Percentiles rank a stretch among this genome's conserved stretches.
These are phyloP conservation scores for Alisma plantagoaquatica DNA, from an alignment of 106 monocot species.

Conservation along the genomic window DNA sequence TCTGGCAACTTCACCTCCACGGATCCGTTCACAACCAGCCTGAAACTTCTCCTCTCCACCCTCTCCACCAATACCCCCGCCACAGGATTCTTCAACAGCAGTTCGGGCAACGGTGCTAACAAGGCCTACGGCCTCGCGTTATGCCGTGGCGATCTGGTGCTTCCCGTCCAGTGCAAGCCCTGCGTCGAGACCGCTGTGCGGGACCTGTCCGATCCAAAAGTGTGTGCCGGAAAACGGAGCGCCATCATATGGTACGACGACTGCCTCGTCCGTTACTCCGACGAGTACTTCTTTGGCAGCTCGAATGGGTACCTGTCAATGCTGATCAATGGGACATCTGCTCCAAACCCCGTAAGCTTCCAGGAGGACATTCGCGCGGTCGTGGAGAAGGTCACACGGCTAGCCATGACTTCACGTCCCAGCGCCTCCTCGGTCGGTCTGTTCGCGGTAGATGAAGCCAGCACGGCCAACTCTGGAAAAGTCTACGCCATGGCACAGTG, in stretches of 20 bases:
- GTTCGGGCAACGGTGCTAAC: not conserved
- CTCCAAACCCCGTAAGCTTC: no score
- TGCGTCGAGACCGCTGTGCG: not conserved
- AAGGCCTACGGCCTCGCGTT: conserved; percentile 2
- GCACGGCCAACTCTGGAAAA: no score
- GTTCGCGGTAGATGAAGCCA: no score
- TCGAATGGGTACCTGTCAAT: not conserved
- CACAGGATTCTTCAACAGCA: not conserved
- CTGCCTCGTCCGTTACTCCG: no score
- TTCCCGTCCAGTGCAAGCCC: not conserved
- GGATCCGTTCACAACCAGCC: not conserved
- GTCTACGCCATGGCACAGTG: no score
- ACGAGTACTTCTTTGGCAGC: not conserved
- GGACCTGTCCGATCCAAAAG: not conserved
- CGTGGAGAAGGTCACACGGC: no score
- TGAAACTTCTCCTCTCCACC: not conserved
- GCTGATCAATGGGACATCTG: not conserved
- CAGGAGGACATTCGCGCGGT: no score
- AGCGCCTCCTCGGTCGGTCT: no score
- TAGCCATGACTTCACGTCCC: no score
- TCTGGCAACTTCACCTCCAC: not conserved
- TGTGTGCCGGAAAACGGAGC: not conserved
- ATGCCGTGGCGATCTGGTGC: not conserved
- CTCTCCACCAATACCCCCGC: not conserved
- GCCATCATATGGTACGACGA: no score